These are phyloP conservation scores for Cubamyces lactineus DNA, from an alignment of 768 basidiomycete species.

Conservation along the genomic window DNA sequence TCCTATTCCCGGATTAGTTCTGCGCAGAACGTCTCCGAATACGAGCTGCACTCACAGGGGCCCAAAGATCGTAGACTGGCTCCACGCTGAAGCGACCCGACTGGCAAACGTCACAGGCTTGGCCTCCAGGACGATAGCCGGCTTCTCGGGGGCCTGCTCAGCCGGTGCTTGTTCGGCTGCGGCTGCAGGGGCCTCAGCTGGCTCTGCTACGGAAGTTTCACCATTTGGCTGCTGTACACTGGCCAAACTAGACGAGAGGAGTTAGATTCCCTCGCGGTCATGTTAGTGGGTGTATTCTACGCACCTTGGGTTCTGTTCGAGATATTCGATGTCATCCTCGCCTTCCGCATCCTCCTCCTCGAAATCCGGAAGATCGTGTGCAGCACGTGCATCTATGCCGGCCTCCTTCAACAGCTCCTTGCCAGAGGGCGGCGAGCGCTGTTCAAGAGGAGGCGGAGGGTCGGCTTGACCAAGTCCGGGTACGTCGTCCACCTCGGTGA, in stretches of 20 bases:
- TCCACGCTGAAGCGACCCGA: conserved; percentile 39
- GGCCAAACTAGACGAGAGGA: neutral
- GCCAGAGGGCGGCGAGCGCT: conserved; percentile 13
- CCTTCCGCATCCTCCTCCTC: conserved; percentile 51
- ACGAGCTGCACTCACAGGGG: conserved; percentile 51
- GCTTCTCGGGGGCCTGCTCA: neutral
- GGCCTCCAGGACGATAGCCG: conserved; percentile 17
- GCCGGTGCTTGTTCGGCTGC: neutral
- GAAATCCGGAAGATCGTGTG: conserved; percentile 55
- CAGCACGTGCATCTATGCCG: conserved; percentile 44
- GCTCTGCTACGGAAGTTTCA: neutral
- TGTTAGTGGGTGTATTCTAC: neutral
- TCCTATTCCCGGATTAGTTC: conserved; percentile 33
- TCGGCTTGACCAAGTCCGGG: neutral
- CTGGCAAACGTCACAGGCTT: conserved; percentile 12
- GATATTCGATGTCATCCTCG: conserved; percentile 18
- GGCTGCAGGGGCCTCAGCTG: conserved; percentile 18
- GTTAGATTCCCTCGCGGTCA: neutral
- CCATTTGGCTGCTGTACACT: neutral
- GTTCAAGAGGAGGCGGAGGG: neutral
- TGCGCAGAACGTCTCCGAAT: neutral
- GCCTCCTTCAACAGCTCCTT: conserved; percentile 48
- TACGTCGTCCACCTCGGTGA: conserved; percentile 1
- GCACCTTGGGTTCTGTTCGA: neutral
- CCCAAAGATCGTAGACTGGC: conserved; percentile 66